Conservation (phyloP, 2,329 filamentous ascomycete genomes). For the Paradendryphiella salina region DNA sequence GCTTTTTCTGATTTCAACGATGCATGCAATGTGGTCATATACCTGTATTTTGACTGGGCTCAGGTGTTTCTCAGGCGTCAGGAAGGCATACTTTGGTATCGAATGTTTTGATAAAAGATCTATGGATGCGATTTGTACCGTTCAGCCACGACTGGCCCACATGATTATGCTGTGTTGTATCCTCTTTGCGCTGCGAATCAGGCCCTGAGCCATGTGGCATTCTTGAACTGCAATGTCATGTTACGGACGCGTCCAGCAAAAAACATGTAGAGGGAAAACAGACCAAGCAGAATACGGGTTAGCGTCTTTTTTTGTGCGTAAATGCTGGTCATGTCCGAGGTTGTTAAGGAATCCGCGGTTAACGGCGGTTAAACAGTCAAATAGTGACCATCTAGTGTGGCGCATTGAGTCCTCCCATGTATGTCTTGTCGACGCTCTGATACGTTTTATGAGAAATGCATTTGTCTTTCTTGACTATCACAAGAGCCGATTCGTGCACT, state of each 20-base stretch:
- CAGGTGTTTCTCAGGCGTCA: constrained; percentile 37
- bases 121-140: constrained; percentile 17
- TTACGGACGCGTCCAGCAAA: background rate
- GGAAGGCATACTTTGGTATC: constrained; percentile 16
- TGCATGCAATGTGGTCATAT: constrained; percentile 35
- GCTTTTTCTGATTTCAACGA: constrained; percentile 28
- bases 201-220: background rate
- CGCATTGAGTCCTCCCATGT: too few relatives aligned
- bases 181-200: background rate
- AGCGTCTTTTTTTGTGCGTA: background rate
- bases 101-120: constrained; percentile 18
- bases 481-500: too few relatives aligned
- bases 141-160: constrained; percentile 7
- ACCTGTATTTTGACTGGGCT: constrained; percentile 36
- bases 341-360: too few relatives aligned
- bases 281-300: background rate
- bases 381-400: too few relatives aligned
- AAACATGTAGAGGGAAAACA: background rate
- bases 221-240: background rate
- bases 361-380: too few relatives aligned
- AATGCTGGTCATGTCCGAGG: background rate
- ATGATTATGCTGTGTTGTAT: background rate
- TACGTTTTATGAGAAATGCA: too few relatives aligned
- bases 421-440: too few relatives aligned
- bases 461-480: too few relatives aligned